Evolutionary conservation across 2,329 filamentous ascomycete genomes (phyloP).

Genomic region (Trichoderma citrinoviride): DNA sequence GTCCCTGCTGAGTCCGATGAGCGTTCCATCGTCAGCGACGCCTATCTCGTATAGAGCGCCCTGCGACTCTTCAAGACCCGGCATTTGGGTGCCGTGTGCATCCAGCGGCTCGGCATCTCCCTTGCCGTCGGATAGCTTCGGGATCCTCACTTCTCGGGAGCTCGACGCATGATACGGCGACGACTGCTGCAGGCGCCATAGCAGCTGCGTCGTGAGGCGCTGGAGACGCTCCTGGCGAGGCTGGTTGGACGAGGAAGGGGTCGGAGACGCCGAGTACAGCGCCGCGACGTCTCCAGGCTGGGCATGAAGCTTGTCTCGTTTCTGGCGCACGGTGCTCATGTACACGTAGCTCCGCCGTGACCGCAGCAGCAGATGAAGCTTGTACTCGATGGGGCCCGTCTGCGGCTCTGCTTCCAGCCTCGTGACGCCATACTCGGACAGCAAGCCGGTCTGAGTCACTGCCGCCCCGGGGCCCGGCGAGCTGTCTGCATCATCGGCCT

Average conservation of each 20-base stretch:
- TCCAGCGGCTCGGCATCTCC: slow-evolving; percentile 46
- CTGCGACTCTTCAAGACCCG: slow-evolving; percentile 86
- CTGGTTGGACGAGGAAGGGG: slow-evolving; percentile 54
- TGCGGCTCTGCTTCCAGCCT: slow-evolving; percentile 88
- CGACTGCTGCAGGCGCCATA: slow-evolving; percentile 94
- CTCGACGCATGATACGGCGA: slow-evolving; percentile 85
- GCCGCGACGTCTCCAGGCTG: slow-evolving; percentile 11
- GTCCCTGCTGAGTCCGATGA: slow-evolving; percentile 83
- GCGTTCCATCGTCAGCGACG: slow-evolving; percentile 87
- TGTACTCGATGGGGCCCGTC: slow-evolving; percentile 93
- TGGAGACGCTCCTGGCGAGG: slow-evolving; percentile 80
- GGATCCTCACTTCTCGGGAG: slow-evolving; percentile 70
- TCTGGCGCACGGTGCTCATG: slow-evolving; percentile 57
- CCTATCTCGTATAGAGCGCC: slow-evolving; percentile 96
- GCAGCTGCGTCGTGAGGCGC: slow-evolving; percentile 87
- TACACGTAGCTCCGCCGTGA: slow-evolving; percentile 70
- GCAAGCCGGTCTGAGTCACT: slow-evolving; percentile 35
- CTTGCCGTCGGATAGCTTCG: slow-evolving; percentile 67
- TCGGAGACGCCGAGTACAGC: slow-evolving; percentile 28
- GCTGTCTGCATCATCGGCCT: slow-evolving; percentile 46
- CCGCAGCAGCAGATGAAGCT: slow-evolving; percentile 82
- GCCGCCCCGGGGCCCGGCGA: slow-evolving; percentile 33
- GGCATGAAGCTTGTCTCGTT: slow-evolving; percentile 9
- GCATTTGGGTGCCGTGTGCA: slow-evolving; percentile 58
- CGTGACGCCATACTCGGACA: slow-evolving; percentile 64